Evolutionary conservation across 2,329 filamentous ascomycete species (phyloP), one percentile per base, ranked within the genome.

Genomic region (Claviceps digitariae): DNA sequence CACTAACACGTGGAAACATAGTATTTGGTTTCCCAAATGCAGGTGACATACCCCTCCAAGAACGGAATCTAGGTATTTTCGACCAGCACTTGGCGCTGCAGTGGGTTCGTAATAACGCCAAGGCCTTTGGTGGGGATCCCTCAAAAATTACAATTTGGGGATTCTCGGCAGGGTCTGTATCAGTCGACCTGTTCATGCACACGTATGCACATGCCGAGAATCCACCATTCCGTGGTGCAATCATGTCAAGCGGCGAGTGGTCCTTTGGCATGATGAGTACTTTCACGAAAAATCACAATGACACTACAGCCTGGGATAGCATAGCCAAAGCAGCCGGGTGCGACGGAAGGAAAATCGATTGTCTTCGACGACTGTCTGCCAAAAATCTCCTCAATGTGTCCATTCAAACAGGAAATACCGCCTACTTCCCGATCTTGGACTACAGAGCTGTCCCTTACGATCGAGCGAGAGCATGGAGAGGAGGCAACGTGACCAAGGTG

Each of bases 11-110:
- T 9, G 1, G 5, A 10, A 5, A 7, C 31, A 2, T 4, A 64
- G 62, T 62, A 7, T 62, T 65, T 46, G 75, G 75, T 2, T 79
- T 78, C 56, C 61, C 77, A 8, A 69, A 68, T 47, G 66, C 69
- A 0, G 67, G 63, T 15, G 64, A 73, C 43, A 65, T 74, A 10
- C 54, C 66, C 2, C 58, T 60, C 0, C 63, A 66, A 23, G 66
- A 72, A 1, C 68, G 54, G 7, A 66, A 64, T 34, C 56, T 65
- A 9, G 60, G 63, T 4, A 27, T 65, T 0, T 56, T 62, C n/a
- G 62, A 65, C 46, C 60, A 65, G 29, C 60, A 55, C 2, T 54
- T 64, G 9, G 62, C 63, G 0, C 54, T 64, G n/a, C 55, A 59
- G 43, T 66, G 61, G 59, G 55, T 64, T 1, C 59, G 62, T 9